These are phyloP conservation scores for Chaetomium strumarium DNA, from an alignment of 2,329 filamentous ascomycete genomes.

Conservation along the genomic window DNA sequence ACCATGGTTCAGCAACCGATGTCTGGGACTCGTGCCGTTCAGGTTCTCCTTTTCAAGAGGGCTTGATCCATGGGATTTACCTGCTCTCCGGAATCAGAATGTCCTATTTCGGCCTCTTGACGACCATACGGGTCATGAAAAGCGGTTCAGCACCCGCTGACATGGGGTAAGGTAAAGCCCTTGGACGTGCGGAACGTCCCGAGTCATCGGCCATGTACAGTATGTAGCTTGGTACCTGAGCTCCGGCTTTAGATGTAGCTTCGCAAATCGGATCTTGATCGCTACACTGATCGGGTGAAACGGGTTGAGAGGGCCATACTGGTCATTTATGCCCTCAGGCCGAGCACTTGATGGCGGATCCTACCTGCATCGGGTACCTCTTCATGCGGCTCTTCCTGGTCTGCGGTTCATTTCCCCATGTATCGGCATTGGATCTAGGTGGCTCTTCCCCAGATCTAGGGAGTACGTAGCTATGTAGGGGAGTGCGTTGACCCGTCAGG, in stretches of 20 bases:
- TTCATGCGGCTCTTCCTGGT: slow-evolving; percentile 22
- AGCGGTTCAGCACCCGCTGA: no score
- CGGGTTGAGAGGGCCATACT: background rate
- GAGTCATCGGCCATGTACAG: no score
- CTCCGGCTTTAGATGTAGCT: slow-evolving; percentile 7
- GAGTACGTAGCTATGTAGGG: slow-evolving; percentile 6
- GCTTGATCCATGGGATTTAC: no score
- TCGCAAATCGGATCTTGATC: slow-evolving; percentile 5
- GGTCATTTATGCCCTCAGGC: background rate
- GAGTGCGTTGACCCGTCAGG: slow-evolving; percentile 3
- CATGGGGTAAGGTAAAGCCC: no score
- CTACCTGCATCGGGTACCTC: slow-evolving; percentile 5
- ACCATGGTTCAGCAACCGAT: no score
- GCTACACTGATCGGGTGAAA: slow-evolving; percentile 7
- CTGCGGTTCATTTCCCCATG: slow-evolving; percentile 12
- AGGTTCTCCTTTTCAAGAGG: no score
- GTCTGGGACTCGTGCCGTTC: no score
- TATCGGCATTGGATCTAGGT: slow-evolving; percentile 15
- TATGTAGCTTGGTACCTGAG: background rate
- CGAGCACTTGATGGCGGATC: slow-evolving; percentile 7
- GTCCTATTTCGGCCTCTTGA: no score
- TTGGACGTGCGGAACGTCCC: no score
- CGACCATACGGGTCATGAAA: no score
- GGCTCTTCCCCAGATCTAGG: slow-evolving; percentile 20
- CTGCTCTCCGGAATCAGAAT: no score